phyloP scores from a whole-genome alignment of 441 rosid species.

The Caryocar brasiliense region DNA sequence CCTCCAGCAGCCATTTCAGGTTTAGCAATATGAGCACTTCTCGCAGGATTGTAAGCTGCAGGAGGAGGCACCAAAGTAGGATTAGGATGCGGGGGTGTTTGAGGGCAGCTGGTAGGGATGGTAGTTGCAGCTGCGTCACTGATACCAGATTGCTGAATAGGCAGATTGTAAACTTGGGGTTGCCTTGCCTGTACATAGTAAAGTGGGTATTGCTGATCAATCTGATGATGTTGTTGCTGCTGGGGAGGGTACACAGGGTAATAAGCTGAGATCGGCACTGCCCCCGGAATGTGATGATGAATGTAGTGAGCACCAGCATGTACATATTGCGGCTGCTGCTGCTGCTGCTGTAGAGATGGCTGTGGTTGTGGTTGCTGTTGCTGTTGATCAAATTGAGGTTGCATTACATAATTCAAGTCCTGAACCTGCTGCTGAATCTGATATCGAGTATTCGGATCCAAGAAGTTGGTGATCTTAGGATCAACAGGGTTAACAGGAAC shows the following conservation, averaged over 20 bases:
- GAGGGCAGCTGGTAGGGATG: conserved; percentile 39
- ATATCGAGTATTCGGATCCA: conserved; percentile 43
- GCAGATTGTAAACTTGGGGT: conserved; percentile 51
- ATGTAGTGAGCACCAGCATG: conserved; percentile 62
- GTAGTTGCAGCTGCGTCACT: conserved; percentile 40
- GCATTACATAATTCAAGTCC: conserved; percentile 54
- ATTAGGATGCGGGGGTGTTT: conserved; percentile 44
- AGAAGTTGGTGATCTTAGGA: conserved; percentile 40
- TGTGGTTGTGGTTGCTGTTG: conserved; percentile 37
- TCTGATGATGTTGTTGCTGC: conserved; percentile 60
- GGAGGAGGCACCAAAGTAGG: conserved; percentile 43
- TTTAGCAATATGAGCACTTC: conserved; percentile 47
- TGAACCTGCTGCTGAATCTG: conserved; percentile 47
- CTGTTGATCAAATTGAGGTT: conserved; percentile 55
- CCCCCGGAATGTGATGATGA: conserved; percentile 57
- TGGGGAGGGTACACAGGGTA: conserved; percentile 63
- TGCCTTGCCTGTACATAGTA: conserved; percentile 59
- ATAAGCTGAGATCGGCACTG: conserved; percentile 53
- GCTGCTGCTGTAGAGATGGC: conserved; percentile 20
- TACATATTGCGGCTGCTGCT: conserved; percentile 50
- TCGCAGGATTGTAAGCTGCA: conserved; percentile 41
- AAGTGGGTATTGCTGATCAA: conserved; percentile 73
- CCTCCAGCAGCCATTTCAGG: conserved; percentile 55
- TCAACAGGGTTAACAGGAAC: conserved; percentile 34
- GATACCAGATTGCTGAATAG: conserved; percentile 52